phyloP scores from a whole-genome alignment of 2,329 filamentous ascomycete genomes.

The Paracoccidioides lutzii region DNA sequence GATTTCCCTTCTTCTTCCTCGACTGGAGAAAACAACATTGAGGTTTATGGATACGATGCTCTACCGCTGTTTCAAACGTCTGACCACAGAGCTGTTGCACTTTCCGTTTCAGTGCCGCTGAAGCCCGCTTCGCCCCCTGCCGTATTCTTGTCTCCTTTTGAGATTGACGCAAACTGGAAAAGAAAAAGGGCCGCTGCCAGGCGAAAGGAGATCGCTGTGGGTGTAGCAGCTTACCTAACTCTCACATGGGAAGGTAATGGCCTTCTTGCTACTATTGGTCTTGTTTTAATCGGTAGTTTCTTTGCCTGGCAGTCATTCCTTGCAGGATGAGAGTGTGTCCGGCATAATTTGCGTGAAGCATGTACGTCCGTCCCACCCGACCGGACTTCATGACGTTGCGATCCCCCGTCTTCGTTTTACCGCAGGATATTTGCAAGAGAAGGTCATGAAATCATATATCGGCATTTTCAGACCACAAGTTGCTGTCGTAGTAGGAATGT shows the following conservation, averaged over 20 bases:
- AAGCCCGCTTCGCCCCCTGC: constrained; percentile 23
- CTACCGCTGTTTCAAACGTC: constrained; percentile 69
- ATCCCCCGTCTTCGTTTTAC: too few species aligned
- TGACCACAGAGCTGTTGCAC: constrained; percentile 74
- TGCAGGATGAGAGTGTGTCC: constrained; percentile 6
- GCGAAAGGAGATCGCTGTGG: constrained; percentile 46
- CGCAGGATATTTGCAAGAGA: too few species aligned
- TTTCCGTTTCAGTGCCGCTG: constrained; percentile 56
- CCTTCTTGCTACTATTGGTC: constrained; percentile 26
- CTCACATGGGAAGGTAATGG: constrained; percentile 36
- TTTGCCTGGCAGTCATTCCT: constrained; percentile 28
- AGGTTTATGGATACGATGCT: constrained; percentile 52
- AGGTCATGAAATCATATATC: too few species aligned
- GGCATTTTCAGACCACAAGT: too few species aligned
- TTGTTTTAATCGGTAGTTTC: constrained; percentile 31
- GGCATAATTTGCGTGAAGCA: background rate
- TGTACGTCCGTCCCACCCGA: background rate
- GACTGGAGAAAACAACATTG: constrained; percentile 30
- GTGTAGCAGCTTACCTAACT: constrained; percentile 43
- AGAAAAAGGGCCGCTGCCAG: constrained; percentile 41
- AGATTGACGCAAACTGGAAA: constrained; percentile 46
- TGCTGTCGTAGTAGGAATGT: too few species aligned
- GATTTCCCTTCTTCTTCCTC: constrained; percentile 44
- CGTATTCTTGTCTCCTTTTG: constrained; percentile 38
- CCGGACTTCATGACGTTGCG: too few species aligned